Base-by-base conservation (phyloP, 2,329 filamentous ascomycete species). In the Aquanectria penicillioides region DNA sequence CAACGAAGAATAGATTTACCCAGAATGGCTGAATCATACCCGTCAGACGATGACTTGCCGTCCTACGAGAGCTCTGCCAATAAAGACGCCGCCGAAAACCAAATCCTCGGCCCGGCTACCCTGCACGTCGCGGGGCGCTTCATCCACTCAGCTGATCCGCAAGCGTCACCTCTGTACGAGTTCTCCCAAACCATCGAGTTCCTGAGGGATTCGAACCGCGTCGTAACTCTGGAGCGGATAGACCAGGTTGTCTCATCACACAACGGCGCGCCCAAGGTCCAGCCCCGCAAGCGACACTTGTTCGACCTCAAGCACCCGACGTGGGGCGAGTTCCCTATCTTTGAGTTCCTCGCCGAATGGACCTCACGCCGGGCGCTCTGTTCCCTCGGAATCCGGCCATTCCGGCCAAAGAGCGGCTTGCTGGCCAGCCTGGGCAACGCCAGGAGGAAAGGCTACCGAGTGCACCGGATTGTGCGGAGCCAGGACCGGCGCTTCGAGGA, bases 291-390 rank as follows among this genome's bases (percentile, higher is more conserved):
- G 28, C 69, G 71, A 12, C 74, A 74, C 54, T 64, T 77, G 22
- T 77, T 71, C 55, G 68, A 76, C 52, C 66, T 78, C 47, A 73
- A 69, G 53, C 75, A 76, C 44, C 72, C 73, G 0, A 69, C 65
- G 0, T 25, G 59, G 3, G 65, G 64, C 40, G 66, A 71, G 28
- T 64, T 63, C 13, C 68, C 74, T 17, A 64, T 66, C 13, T 77
- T 75, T 47, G 50, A 59, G 9, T 78, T 69, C 61, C 70, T 74
- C 54, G 70, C 75, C 49, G 74, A 77, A 49, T 55, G 70, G 9
- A 63, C 64, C 9, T 72, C 70, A 3, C 70, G 73, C 10, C 64
- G 68, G 29, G 68, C 66, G 20, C 57, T 72, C 3, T 69, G 71
- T 46, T 63, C 69, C 10, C 63, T 77, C 33, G 75, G 73, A 12